Conservation (phyloP, 2,329 filamentous ascomycete genomes). For the Huntiella decipiens region DNA sequence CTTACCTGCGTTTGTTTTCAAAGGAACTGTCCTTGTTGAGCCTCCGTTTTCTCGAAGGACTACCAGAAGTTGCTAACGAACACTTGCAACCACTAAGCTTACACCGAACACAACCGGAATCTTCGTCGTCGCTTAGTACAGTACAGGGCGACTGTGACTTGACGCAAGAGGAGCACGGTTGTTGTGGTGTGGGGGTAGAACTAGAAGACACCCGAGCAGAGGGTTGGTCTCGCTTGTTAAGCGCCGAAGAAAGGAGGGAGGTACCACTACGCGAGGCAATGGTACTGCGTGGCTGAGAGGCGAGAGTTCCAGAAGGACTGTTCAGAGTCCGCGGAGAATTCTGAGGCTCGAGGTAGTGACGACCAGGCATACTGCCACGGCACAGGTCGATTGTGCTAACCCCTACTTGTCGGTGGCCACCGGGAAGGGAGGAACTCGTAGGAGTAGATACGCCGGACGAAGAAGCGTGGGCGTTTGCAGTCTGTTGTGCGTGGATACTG, state of each 20-base stretch:
- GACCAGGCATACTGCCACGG: slow-evolving; percentile 25
- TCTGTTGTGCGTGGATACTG: slow-evolving; percentile 20
- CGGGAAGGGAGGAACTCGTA: slow-evolving; percentile 9
- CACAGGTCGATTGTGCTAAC: slow-evolving; percentile 29
- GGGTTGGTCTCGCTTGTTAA: not conserved
- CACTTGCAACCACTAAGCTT: slow-evolving; percentile 62
- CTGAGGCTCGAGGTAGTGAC: slow-evolving; percentile 9
- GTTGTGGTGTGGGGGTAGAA: slow-evolving; percentile 14
- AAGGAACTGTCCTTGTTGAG: slow-evolving; percentile 29
- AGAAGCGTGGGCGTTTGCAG: not conserved
- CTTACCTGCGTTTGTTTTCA: slow-evolving; percentile 19
- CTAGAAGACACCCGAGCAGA: not conserved
- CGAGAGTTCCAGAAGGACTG: slow-evolving; percentile 21
- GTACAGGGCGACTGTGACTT: slow-evolving; percentile 55
- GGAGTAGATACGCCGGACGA: not conserved
- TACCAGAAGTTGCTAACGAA: slow-evolving; percentile 46
- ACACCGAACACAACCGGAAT: slow-evolving; percentile 54
- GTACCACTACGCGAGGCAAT: not conserved
- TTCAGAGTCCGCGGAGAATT: not conserved
- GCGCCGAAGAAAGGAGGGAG: slow-evolving; percentile 1
- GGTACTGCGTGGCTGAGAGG: slow-evolving; percentile 17
- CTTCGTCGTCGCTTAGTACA: slow-evolving; percentile 51
- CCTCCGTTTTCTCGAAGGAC: slow-evolving; percentile 66
- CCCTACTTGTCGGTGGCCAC: slow-evolving; percentile 24
- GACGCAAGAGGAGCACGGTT: slow-evolving; percentile 54